Evolutionary conservation across 129 eudicot species (phyloP).

Genomic region (Tagetes patula): DNA sequence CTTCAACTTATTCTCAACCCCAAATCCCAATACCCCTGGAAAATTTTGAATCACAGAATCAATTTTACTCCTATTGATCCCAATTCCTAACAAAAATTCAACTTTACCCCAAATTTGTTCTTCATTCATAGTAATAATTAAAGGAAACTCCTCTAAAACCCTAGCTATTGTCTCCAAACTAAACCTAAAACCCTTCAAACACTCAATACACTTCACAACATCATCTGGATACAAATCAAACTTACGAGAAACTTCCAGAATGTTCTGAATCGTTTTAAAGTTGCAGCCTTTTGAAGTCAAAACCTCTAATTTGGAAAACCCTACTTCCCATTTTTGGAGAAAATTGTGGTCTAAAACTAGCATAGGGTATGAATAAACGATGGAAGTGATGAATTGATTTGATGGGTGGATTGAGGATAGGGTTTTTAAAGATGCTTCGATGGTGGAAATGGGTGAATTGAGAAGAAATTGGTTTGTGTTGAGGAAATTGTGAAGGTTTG

Average conservation of each 20-base stretch:
- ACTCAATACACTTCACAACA: constrained; percentile 44
- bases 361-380: constrained; percentile 51
- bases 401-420: constrained; percentile 46
- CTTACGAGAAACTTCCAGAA: constrained; percentile 58
- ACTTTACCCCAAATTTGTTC: constrained; percentile 39
- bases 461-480: constrained; percentile 49
- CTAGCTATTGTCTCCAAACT: constrained; percentile 48
- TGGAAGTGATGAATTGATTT: constrained; percentile 41
- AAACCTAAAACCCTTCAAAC: constrained; percentile 63
- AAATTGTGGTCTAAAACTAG: constrained; percentile 49
- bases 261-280: constrained; percentile 30
- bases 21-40: constrained; percentile 55
- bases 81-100: constrained; percentile 52
- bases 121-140: constrained; percentile 48
- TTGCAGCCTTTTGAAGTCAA: background rate
- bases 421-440: constrained; percentile 51
- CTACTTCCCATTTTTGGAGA: constrained; percentile 55
- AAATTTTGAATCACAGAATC: constrained; percentile 35
- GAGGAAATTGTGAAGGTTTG: constrained; percentile 41
- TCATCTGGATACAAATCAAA: constrained; percentile 59
- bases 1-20: constrained; percentile 52
- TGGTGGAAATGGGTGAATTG: constrained; percentile 34
- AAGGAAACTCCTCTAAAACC: constrained; percentile 63
- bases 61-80: constrained; percentile 45
- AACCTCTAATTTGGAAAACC: constrained; percentile 34